A percentile compares a stretch with the other conserved stretches of the same genome.
phyloP scores from a whole-genome alignment of 2,329 filamentous ascomycete species.

The Calonectria pseudoturangicola region DNA sequence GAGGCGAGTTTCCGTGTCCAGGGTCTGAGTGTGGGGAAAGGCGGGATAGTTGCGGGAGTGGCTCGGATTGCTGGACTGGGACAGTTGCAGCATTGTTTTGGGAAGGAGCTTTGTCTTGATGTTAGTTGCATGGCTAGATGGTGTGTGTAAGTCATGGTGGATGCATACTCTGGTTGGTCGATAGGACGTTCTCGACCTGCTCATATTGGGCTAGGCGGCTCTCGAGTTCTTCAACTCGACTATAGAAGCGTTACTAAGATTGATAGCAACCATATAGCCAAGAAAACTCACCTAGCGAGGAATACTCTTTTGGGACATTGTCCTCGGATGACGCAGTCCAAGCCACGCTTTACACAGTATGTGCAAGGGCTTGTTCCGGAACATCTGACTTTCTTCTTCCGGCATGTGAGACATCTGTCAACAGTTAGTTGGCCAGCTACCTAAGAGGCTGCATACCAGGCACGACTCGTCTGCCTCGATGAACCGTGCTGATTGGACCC shows the following conservation, averaged over 20 bases:
- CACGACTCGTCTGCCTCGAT: conserved; percentile 2
- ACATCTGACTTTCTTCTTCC: conserved; percentile 54
- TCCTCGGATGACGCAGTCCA: conserved; percentile 53
- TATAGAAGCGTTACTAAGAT: conserved; percentile 27
- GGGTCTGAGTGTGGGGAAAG: conserved; percentile 49
- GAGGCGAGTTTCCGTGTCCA: conserved; percentile 37
- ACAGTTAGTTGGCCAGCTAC: conserved; percentile 19
- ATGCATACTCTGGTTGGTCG: conserved; percentile 44
- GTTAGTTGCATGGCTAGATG: conserved; percentile 28
- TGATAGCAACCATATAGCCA: not conserved
- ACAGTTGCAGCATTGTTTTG: conserved; percentile 25
- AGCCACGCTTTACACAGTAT: conserved; percentile 52
- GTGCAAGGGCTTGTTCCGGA: conserved; percentile 53
- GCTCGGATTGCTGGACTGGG: conserved; percentile 38
- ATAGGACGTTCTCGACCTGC: conserved; percentile 45
- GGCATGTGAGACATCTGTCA: conserved; percentile 52
- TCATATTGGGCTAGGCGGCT: conserved; percentile 52
- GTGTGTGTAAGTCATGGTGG: not conserved
- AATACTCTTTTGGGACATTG: conserved; percentile 55
- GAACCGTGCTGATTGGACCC: conserved; percentile 23
- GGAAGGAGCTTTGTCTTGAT: conserved; percentile 28
- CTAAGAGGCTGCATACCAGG: conserved; percentile 4
- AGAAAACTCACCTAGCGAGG: conserved; percentile 50
- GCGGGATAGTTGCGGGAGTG: conserved; percentile 40
- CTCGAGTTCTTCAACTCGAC: conserved; percentile 54